Evolutionary conservation across 352 stramenopile species (phyloP).

Genomic region (Globisporangium acanthophoron): DNA sequence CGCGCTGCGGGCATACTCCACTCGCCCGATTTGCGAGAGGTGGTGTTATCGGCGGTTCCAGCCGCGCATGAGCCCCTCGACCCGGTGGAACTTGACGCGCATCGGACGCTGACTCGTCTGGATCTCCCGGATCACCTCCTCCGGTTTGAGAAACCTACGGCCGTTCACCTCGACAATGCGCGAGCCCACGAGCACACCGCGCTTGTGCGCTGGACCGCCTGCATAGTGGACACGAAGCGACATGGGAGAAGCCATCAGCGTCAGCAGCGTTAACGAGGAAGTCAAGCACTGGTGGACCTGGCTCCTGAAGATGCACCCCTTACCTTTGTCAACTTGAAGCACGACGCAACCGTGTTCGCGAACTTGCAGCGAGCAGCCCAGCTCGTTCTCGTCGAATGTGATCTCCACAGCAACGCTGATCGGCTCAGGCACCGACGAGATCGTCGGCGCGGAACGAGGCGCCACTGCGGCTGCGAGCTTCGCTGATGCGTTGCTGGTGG

Average conservation of each 20-base stretch:
- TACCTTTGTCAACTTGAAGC: conserved; percentile 43
- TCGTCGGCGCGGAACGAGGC: conserved; percentile 18
- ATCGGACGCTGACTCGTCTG: conserved; percentile 49
- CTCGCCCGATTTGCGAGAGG: not conserved
- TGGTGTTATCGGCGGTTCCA: conserved; percentile 27
- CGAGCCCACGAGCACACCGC: conserved; percentile 65
- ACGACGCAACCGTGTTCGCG: conserved; percentile 59
- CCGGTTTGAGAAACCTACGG: conserved; percentile 33
- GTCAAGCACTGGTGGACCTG: no score
- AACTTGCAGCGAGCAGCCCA: conserved; percentile 52
- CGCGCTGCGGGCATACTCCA: not conserved
- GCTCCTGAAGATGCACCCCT: not conserved
- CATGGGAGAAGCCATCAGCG: not conserved
- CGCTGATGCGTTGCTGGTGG: not conserved
- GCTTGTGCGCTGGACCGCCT: conserved; percentile 42
- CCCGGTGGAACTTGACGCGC: conserved; percentile 59
- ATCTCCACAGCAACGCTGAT: conserved; percentile 51
- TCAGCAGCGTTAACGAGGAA: not conserved
- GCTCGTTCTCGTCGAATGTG: conserved; percentile 47
- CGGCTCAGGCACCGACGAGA: conserved; percentile 60
- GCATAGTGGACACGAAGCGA: not conserved
- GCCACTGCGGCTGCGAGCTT: not conserved
- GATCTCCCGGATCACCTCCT: conserved; percentile 47
- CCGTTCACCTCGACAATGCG: conserved; percentile 66
- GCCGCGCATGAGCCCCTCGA: conserved; percentile 73